These are phyloP conservation scores for Paecilomyces sp. DNA, from an alignment of 2,329 filamentous ascomycete genomes.

Conservation along the genomic window DNA sequence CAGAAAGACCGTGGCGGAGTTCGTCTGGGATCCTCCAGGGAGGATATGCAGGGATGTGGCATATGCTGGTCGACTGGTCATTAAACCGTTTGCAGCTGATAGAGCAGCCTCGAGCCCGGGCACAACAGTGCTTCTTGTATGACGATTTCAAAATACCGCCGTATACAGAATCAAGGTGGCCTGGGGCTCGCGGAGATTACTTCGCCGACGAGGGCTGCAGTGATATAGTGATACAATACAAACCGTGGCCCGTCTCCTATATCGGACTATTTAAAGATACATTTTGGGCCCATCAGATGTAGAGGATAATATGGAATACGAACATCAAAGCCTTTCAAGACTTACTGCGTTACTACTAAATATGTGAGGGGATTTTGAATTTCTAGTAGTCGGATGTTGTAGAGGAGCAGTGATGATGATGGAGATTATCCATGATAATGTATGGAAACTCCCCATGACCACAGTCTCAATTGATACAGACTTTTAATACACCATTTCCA, in stretches of 20 bases:
- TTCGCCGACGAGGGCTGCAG: neutral
- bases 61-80: conserved; percentile 11
- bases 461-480: no score
- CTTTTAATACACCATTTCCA: no score
- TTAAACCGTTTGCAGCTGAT: conserved; percentile 1
- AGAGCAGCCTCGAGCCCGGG: neutral
- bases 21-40: conserved; percentile 31
- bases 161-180: neutral
- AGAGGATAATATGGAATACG: neutral
- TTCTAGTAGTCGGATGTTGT: no score
- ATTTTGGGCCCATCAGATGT: neutral
- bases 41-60: conserved; percentile 20
- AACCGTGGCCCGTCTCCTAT: neutral
- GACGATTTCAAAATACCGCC: neutral
- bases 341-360: no score
- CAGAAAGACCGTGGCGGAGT: conserved; percentile 25
- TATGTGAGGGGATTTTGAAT: no score
- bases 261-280: neutral
- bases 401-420: no score
- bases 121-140: neutral
- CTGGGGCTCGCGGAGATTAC: neutral
- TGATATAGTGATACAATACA: neutral
- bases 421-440: no score
- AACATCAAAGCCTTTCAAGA: no score
- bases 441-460: no score